Conservation (phyloP, 164 flowering plant species). For the Echeveria elegans region DNA sequence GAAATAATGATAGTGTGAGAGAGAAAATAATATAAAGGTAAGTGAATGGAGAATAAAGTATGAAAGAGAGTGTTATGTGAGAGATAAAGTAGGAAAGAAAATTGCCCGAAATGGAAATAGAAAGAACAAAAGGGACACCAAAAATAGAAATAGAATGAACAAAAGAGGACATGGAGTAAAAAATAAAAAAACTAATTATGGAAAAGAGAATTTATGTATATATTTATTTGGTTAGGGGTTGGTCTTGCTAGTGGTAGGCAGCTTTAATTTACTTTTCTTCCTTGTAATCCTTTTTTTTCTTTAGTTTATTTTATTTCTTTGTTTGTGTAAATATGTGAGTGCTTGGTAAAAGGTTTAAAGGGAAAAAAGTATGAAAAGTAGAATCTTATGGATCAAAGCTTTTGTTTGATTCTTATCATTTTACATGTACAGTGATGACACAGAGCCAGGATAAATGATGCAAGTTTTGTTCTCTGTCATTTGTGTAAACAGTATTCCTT, state of each 20-base stretch:
- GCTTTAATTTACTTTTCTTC: background rate
- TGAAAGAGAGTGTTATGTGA: too few species aligned
- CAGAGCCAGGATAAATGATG: background rate
- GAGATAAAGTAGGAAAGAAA: too few species aligned
- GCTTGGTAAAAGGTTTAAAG: background rate
- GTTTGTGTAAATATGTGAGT: background rate
- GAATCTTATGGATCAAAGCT: constrained; percentile 5
- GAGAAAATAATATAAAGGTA: too few species aligned
- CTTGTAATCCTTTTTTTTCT: background rate
- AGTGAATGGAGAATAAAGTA: too few species aligned
- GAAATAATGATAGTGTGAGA: too few species aligned
- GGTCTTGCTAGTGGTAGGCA: constrained; percentile 6
- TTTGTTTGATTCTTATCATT: constrained; percentile 2
- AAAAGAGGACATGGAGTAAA: too few species aligned
- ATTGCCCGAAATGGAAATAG: too few species aligned
- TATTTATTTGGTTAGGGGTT: background rate
- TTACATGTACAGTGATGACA: background rate
- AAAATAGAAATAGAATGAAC: too few species aligned
- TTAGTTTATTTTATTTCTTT: background rate
- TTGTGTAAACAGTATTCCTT: background rate
- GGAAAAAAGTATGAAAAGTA: background rate
- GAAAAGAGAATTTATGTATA: too few species aligned
- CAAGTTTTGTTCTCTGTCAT: background rate
- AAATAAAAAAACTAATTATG: too few species aligned
- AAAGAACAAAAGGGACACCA: too few species aligned